A percentile compares a stretch with the other conserved stretches of the same genome.
phyloP scores from a whole-genome alignment of 108 stramenopile species.

The Bacterosira constricta region DNA sequence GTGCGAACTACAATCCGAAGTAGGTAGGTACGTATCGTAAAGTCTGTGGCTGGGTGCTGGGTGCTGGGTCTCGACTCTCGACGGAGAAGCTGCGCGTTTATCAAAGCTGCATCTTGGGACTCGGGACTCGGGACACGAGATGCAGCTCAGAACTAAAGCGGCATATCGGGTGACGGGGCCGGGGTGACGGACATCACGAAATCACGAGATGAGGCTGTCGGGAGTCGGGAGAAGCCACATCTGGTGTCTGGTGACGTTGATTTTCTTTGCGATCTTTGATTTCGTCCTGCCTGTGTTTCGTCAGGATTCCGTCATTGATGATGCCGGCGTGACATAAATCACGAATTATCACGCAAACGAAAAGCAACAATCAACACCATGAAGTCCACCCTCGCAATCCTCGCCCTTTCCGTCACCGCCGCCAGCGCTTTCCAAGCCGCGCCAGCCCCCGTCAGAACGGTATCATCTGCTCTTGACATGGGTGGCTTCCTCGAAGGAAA shows the following conservation, averaged over 20 bases:
- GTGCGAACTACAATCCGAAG: no score
- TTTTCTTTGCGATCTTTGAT: not conserved
- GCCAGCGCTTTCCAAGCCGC: slow-evolving; percentile 35
- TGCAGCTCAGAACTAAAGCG: no score
- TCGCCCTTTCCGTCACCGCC: slow-evolving; percentile 23
- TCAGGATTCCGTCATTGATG: not conserved
- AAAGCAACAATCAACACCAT: slow-evolving; percentile 15
- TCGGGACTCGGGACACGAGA: no score
- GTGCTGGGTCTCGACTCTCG: no score
- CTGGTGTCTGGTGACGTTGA: not conserved
- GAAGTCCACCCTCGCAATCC: slow-evolving; percentile 32
- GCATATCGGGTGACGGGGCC: no score
- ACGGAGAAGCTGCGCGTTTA: no score
- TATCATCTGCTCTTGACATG: slow-evolving; percentile 14
- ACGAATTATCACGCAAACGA: not conserved
- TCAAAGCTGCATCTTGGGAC: no score
- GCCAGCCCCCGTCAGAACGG: slow-evolving; percentile 7
- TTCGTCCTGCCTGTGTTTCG: not conserved
- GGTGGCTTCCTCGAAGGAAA: slow-evolving; percentile 47
- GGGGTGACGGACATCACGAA: no score
- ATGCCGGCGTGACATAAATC: no score
- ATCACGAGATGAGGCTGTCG: not conserved
- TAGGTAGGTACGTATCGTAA: no score
- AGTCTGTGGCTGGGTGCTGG: no score
- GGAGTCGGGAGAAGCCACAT: no score